phyloP scores from a whole-genome alignment of 78 protist genomes.

The Bodo saltans region DNA sequence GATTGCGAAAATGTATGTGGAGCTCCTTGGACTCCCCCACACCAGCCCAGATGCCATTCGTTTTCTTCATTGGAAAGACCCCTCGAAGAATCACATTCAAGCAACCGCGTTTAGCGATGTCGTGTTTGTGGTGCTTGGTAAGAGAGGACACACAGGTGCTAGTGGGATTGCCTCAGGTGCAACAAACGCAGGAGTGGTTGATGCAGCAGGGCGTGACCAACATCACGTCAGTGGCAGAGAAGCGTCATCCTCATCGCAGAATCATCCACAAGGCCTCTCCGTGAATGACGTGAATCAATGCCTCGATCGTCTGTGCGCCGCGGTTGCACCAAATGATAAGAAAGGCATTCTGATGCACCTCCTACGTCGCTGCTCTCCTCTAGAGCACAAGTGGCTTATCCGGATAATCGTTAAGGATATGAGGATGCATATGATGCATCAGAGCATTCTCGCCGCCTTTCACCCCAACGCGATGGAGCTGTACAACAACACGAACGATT shows the following conservation, averaged over 20 bases:
- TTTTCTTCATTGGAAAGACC: slow-evolving; percentile 57
- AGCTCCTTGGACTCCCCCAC: slow-evolving; percentile 46
- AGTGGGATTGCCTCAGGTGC: slow-evolving; percentile 5
- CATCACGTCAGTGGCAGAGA: too few relatives aligned
- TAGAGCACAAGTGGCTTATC: slow-evolving; percentile 80
- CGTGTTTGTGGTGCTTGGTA: slow-evolving; percentile 42
- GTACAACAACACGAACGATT: slow-evolving; percentile 26
- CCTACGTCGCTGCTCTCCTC: slow-evolving; percentile 42
- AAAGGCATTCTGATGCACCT: slow-evolving; percentile 31
- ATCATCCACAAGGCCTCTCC: too few relatives aligned
- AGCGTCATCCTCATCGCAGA: too few relatives aligned
- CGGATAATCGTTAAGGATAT: slow-evolving; percentile 68
- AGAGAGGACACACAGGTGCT: slow-evolving; percentile 34
- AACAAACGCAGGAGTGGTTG: too few relatives aligned
- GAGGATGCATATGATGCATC: slow-evolving; percentile 55
- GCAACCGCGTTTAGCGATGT: slow-evolving; percentile 69
- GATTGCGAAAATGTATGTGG: slow-evolving; percentile 59
- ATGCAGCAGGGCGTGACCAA: too few relatives aligned
- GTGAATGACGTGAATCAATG: slow-evolving; percentile 48
- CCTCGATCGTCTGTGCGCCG: slow-evolving; percentile 47
- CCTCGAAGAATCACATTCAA: background rate
- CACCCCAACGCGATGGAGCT: slow-evolving; percentile 68
- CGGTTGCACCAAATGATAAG: slow-evolving; percentile 33
- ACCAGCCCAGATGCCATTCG: slow-evolving; percentile 44
- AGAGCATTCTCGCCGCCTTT: slow-evolving; percentile 33